Percentiles rank a stretch among this genome's conserved stretches.
Evolutionary conservation across 495 filamentous ascomycete species (phyloP).

Genomic region (Aspergillus panamensis): DNA sequence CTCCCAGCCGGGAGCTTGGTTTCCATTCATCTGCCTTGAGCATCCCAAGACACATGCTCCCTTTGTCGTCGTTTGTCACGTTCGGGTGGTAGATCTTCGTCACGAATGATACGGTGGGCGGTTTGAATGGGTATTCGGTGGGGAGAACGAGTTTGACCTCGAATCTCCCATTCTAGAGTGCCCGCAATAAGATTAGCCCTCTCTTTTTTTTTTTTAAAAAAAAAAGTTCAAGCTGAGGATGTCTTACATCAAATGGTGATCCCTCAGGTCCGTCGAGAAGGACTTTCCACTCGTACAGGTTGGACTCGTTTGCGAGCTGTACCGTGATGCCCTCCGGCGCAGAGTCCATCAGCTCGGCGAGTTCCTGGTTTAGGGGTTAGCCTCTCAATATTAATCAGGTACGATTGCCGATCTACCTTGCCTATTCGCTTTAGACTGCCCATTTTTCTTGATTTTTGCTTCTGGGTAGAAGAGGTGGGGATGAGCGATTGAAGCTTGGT

Average conservation of each 20-base stretch:
- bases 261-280: conserved; percentile 68
- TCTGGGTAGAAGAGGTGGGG: conserved; percentile 16
- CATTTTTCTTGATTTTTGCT: conserved; percentile 28
- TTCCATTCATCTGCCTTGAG: conserved; percentile 93
- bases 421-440: conserved; percentile 58
- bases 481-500: conserved; percentile 15
- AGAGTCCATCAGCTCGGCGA: conserved; percentile 59
- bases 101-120: conserved; percentile 78
- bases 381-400: not conserved
- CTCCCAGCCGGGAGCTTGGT: conserved; percentile 71
- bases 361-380: conserved; percentile 54
- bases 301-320: conserved; percentile 60
- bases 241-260: conserved; percentile 70
- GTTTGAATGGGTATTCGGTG: conserved; percentile 90
- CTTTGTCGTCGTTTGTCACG: conserved; percentile 89
- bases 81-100: conserved; percentile 99
- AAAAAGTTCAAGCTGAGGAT: no score
- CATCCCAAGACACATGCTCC: conserved; percentile 87
- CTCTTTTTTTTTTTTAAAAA: not conserved
- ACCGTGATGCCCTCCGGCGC: conserved; percentile 66
- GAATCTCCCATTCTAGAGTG: conserved; percentile 68
- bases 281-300: conserved; percentile 84
- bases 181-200: not conserved
- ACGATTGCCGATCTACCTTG: conserved; percentile 43
- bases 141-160: conserved; percentile 73